Percentiles rank a stretch among this genome's conserved stretches.
phyloP scores from a whole-genome alignment of 441 rosid species.

The Adansonia grandidieri region DNA sequence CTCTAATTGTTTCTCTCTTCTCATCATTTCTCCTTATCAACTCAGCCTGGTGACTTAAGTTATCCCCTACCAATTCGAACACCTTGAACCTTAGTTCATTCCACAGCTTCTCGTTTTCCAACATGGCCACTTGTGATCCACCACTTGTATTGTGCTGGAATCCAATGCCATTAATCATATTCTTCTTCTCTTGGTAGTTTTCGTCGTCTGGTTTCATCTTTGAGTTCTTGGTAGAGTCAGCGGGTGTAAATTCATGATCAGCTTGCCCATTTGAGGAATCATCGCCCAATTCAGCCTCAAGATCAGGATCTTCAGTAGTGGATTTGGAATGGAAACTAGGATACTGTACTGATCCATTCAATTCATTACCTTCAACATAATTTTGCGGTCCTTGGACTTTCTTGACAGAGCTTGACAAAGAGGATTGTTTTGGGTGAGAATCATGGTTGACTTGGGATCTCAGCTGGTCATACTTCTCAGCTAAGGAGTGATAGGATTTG shows the following conservation, averaged over 20 bases:
- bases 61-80: slow-evolving; percentile 30
- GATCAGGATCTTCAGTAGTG: background rate
- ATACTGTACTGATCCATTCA: background rate
- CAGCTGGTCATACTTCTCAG: slow-evolving; percentile 48
- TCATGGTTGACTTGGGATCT: slow-evolving; percentile 26
- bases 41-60: slow-evolving; percentile 31
- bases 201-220: slow-evolving; percentile 9
- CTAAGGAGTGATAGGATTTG: slow-evolving; percentile 47
- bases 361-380: background rate
- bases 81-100: slow-evolving; percentile 25
- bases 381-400: slow-evolving; percentile 21
- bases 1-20: slow-evolving; percentile 37
- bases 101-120: slow-evolving; percentile 29
- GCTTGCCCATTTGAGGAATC: background rate
- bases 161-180: background rate
- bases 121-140: background rate
- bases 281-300: background rate
- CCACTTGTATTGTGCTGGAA: background rate
- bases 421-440: too few species aligned
- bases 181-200: background rate
- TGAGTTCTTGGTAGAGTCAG: background rate
- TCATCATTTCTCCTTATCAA: slow-evolving; percentile 38
- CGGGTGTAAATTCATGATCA: background rate
- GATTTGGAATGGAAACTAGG: background rate
- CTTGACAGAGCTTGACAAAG: background rate